Evolutionary conservation across 345 rosid genomes (phyloP).

Genomic region (Garcia nutans): DNA sequence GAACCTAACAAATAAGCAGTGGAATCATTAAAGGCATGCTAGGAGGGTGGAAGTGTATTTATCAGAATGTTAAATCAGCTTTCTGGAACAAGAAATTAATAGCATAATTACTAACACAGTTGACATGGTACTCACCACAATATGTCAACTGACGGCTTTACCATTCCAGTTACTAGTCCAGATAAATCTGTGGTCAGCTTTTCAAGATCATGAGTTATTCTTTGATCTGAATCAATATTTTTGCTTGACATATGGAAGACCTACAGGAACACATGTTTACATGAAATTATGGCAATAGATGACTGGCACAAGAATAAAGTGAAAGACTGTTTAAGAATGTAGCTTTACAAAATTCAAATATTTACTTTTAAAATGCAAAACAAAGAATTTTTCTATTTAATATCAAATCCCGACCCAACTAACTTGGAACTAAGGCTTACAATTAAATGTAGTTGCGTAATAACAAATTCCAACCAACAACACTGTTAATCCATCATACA

Average conservation of each 20-base stretch:
- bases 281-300: constrained; percentile 5
- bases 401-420: too few species aligned
- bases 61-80: background rate
- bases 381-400: background rate
- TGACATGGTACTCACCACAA: constrained; percentile 61
- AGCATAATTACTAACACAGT: constrained; percentile 2
- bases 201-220: constrained; percentile 91
- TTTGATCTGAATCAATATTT: constrained; percentile 93
- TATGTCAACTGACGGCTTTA: constrained; percentile 95
- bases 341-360: background rate
- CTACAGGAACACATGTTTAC: constrained; percentile 33
- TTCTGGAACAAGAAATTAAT: background rate
- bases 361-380: background rate
- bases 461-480: background rate
- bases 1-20: constrained; percentile 46
- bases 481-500: constrained; percentile 2
- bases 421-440: too few species aligned
- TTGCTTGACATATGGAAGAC: constrained; percentile 85
- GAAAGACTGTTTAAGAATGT: background rate
- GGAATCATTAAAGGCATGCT: background rate
- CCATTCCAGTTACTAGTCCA: constrained; percentile 96
- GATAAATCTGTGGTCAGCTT: constrained; percentile 82
- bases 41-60: background rate
- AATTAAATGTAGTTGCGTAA: too few species aligned
- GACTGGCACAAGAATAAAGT: background rate